Evolutionary conservation across 2,329 filamentous ascomycete species (phyloP), one percentile per base, ranked within the genome.

Genomic region (Cladobotryum mycophilum): DNA sequence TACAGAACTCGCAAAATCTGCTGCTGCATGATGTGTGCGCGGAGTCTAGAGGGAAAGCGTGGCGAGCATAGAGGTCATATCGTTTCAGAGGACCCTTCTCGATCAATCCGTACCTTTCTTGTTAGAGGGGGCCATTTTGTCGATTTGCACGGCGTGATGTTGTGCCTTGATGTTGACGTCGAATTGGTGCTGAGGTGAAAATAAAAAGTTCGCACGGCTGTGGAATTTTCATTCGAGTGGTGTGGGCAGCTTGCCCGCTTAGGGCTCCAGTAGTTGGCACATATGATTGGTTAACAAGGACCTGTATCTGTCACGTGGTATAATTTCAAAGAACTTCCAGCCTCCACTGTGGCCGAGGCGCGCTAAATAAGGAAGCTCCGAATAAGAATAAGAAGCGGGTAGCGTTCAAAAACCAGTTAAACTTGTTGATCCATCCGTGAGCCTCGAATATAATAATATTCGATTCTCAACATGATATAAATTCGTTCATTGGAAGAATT

Each of bases 1-100:
- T 66, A 72, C 64, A 81, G 80, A 84, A 85, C 82, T 85, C 82
- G 82, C 82, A 85, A 85, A 81, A 79, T 82, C 81, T 85, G 82
- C 82, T 85, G 76, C 78, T 84, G 82, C 82, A 81, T 76, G 75
- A 77, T 80, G 77, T 77, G 68, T 53, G 48, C 46, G 43, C 48
- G 48, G 48, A 17, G 33, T 36, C 30, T n/a, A 36, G 25, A 25
- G 18, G 15, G 33, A 49, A n/a, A 36, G 48, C 45, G 35, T 51
- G 36, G 46, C 45, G 25, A 30, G 6, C 41, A 41, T 48, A 41
- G n/a, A 47, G 17, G 33, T 33, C 34, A 22, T 48, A 34, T 47
- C 37, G 47, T 52, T 34, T 47, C 48, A 49, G 44, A 50, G 42
- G 47, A 53, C 38, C 17, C 36, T 17, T 41, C 38, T 13, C 3